These are phyloP conservation scores for Leccinum solheimii DNA, from an alignment of 1,284 basidiomycete genomes.

Conservation along the genomic window DNA sequence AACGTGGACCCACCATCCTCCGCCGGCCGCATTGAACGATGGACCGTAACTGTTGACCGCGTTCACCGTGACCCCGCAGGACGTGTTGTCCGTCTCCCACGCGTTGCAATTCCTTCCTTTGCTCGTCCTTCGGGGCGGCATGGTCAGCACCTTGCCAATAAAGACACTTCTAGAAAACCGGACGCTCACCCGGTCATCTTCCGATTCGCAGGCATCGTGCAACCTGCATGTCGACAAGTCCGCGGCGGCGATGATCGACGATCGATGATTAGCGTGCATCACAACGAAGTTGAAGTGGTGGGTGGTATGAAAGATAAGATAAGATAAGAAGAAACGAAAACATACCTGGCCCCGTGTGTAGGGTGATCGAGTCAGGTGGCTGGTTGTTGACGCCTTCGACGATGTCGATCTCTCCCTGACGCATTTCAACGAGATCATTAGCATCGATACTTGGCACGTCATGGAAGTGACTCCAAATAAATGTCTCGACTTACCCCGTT, in stretches of 20 bases:
- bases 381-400: constrained; percentile 67
- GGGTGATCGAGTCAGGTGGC: constrained; percentile 53
- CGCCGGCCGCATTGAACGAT: constrained; percentile 59
- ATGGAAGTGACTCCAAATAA: background rate
- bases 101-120: constrained; percentile 56
- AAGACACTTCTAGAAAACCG: background rate
- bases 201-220: constrained; percentile 57
- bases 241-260: background rate
- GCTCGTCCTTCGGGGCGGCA: constrained; percentile 34
- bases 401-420: constrained; percentile 61
- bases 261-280: background rate
- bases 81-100: constrained; percentile 54
- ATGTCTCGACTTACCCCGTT: constrained; percentile 15
- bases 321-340: background rate
- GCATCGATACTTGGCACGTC: background rate
- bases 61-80: constrained; percentile 61
- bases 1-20: constrained; percentile 47
- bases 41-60: constrained; percentile 57
- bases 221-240: constrained; percentile 39
- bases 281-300: background rate
- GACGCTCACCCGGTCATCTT: constrained; percentile 48
- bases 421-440: background rate
- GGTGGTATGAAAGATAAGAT: background rate
- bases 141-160: background rate
- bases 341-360: constrained; percentile 54